Conservation (phyloP, 495 filamentous ascomycete species). For the Aspergillus affinis region DNA sequence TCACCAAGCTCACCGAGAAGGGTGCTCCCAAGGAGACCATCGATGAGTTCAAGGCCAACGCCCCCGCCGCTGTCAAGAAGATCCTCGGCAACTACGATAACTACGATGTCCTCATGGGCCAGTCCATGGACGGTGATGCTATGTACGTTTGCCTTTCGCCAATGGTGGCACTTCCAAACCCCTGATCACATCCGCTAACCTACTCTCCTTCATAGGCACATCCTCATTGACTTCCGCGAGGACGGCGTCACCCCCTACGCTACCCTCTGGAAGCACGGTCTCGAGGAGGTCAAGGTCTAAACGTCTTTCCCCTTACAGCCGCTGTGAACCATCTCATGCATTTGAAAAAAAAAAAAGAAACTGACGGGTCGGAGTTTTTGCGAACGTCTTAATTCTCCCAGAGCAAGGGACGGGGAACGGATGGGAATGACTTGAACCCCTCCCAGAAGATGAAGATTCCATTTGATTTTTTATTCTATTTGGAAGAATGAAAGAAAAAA, state of each 20-base stretch:
- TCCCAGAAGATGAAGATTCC: not conserved
- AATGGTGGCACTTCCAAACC: not conserved
- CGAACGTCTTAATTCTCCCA: slow-evolving; percentile 17
- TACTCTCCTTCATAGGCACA: slow-evolving; percentile 57
- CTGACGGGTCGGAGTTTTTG: slow-evolving; percentile 22
- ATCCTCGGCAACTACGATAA: slow-evolving; percentile 85
- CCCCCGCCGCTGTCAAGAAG: slow-evolving; percentile 70
- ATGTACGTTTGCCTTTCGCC: slow-evolving; percentile 59
- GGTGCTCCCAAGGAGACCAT: slow-evolving; percentile 63
- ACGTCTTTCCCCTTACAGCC: slow-evolving; percentile 16
- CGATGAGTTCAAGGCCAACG: slow-evolving; percentile 73
- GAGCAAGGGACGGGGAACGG: slow-evolving; percentile 7
- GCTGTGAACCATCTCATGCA: slow-evolving; percentile 33
- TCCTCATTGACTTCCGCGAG: slow-evolving; percentile 95
- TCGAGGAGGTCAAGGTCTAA: slow-evolving; percentile 91
- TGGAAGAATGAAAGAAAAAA: no score
- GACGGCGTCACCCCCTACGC: slow-evolving; percentile 90
- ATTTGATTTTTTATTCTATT: no score
- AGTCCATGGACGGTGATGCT: slow-evolving; percentile 86
- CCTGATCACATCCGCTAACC: slow-evolving; percentile 20
- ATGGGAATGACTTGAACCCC: not conserved
- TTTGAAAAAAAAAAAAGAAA: slow-evolving; percentile 28
- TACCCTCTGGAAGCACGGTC: slow-evolving; percentile 92
- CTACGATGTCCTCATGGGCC: slow-evolving; percentile 90
- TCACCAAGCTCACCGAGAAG: slow-evolving; percentile 61